Base-by-base conservation (phyloP, 352 stramenopile genomes). In the Phytophthora lateralis region DNA sequence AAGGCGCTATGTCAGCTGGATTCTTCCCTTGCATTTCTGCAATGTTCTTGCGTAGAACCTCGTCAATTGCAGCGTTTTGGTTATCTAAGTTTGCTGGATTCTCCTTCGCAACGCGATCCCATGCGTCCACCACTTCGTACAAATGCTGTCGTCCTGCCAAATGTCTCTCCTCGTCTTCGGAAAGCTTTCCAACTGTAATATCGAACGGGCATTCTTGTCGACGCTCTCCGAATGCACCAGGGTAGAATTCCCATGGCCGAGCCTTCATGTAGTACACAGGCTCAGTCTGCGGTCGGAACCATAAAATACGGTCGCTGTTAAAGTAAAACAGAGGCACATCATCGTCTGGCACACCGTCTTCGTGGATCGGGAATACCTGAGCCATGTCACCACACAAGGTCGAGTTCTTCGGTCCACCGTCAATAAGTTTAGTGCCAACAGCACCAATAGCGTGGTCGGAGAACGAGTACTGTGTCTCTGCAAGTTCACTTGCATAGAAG, bases 401-500 rank as follows among this genome's bases (percentile, higher is more conserved):
- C 3, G 45, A 55, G 10, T 72, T 62, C 35, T 73, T 58, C 14
- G 48, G 45, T 10, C 57, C 52, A 0, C 69, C 29, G 4, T 52
- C 21, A 26, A 55, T 49, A 10, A 55, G n/a, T 4, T 78, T 70
- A 2, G 26, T 54, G 39, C 72, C 75, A 35, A 81, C 66, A 6
- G 62, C 55, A 49, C 73, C 71, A 17, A 83, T 76, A 10, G 61
- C 73, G 54, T 60, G 60, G 18, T 66, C 53, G 0, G 69, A 75
- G 38, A 78, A 72, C 7, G 55, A 53, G 45, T 78, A 78, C 27
- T 63, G 50, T 2, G 75, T 78, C 51, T 84, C 75, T 1, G 71
- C 75, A 8, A 84, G 49, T 44, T 84, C 75, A 32, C 66, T 77
- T 20, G 75, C 71, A 30, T 76, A 69, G 39, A 77, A 80, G 49